phyloP scores from a whole-genome alignment of 2,329 filamentous ascomycete genomes.

The Hypoxylon sp. region DNA sequence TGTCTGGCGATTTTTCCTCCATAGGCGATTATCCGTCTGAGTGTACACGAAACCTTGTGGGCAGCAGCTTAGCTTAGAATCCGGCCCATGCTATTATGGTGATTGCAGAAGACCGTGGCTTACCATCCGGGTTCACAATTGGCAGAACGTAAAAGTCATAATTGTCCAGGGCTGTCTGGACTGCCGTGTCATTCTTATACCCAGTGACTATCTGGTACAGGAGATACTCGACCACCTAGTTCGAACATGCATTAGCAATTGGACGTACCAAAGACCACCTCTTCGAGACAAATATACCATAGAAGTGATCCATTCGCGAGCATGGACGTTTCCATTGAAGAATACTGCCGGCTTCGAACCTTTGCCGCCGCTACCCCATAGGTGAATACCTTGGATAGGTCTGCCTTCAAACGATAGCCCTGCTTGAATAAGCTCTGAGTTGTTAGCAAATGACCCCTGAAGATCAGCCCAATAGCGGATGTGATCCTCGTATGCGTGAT shows the following conservation, averaged over 20 bases:
- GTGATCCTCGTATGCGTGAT: slow-evolving; percentile 69
- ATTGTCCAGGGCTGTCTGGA: slow-evolving; percentile 64
- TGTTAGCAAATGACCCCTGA: slow-evolving; percentile 60
- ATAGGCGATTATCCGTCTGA: slow-evolving; percentile 65
- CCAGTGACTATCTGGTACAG: slow-evolving; percentile 63
- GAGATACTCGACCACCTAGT: slow-evolving; percentile 63
- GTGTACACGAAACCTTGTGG: slow-evolving; percentile 65
- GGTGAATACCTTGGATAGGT: slow-evolving; percentile 72
- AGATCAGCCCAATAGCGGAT: slow-evolving; percentile 64
- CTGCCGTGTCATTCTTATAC: slow-evolving; percentile 58
- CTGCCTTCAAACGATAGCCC: slow-evolving; percentile 64
- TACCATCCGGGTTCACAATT: slow-evolving; percentile 67
- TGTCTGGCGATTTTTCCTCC: slow-evolving; percentile 67
- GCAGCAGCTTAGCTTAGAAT: neutral
- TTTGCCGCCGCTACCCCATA: slow-evolving; percentile 64
- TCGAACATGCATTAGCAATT: slow-evolving; percentile 3
- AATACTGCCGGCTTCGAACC: slow-evolving; percentile 65
- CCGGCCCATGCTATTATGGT: neutral
- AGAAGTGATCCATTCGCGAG: slow-evolving; percentile 69
- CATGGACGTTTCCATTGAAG: slow-evolving; percentile 68
- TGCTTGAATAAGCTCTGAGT: slow-evolving; percentile 64
- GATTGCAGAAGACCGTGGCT: slow-evolving; percentile 22
- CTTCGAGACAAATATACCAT: slow-evolving; percentile 68
- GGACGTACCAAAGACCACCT: neutral
- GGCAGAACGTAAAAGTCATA: slow-evolving; percentile 73